Evolutionary conservation across 139 green algal species (phyloP).

Genomic region (Ostreobium quekettii): DNA sequence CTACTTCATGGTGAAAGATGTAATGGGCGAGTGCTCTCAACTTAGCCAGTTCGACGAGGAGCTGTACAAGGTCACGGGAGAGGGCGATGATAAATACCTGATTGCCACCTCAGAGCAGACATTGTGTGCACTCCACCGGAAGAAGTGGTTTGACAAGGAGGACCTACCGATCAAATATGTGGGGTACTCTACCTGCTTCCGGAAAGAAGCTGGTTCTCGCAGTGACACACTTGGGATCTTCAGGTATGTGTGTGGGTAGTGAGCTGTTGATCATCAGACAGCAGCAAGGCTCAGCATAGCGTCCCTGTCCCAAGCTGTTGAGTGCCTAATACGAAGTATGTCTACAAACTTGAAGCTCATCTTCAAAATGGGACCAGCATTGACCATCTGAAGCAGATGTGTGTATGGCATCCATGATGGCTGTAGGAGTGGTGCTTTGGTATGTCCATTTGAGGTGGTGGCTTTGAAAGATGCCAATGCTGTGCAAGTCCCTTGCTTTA

Average conservation of each 20-base stretch:
- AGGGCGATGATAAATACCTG: constrained; percentile 99
- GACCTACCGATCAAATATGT: constrained; percentile 73
- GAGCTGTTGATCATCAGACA: not conserved
- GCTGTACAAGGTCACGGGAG: constrained; percentile 85
- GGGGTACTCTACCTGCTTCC: constrained; percentile 99
- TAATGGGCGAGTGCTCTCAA: constrained; percentile 98
- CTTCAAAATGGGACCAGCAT: too few species aligned
- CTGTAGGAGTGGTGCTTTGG: too few species aligned
- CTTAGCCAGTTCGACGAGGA: constrained; percentile 97
- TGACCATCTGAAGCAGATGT: too few species aligned
- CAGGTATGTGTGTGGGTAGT: constrained; percentile 23
- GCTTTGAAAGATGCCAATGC: too few species aligned
- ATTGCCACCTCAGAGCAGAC: constrained; percentile 98
- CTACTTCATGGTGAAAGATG: constrained; percentile 78
- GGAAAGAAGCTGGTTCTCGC: constrained; percentile 94
- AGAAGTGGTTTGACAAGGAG: constrained; percentile 84
- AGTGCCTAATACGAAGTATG: not conserved
- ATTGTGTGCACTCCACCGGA: constrained; percentile 87
- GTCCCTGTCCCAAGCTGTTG: not conserved
- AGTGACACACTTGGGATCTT: constrained; percentile 72
- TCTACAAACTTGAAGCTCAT: not conserved
- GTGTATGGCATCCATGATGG: too few species aligned
- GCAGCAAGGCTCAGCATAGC: not conserved
- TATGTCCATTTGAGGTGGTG: too few species aligned
- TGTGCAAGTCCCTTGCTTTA: too few species aligned